Base-by-base conservation (phyloP, 2,329 filamentous ascomycete genomes). In the Aspergillus sp. region DNA sequence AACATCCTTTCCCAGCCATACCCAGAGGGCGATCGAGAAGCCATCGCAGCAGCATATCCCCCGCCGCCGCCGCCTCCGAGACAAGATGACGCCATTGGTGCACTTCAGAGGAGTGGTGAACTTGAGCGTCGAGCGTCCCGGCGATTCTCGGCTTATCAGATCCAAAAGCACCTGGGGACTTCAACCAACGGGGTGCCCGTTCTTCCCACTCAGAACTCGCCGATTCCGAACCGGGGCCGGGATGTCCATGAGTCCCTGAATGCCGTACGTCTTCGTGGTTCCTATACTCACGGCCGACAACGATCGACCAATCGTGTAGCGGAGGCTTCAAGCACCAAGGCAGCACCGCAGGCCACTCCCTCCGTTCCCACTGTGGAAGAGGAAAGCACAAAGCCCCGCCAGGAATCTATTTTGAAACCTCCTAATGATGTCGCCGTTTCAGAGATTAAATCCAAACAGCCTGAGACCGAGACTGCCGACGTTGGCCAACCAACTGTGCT, bases 61-160 rank as follows among this genome's bases (percentile, higher is more conserved):
- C 88, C 88, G 2, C 89, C 88, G 5, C 87, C 87, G n/a, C 88
- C 90, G 2, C 85, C 87, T 22, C 88, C 90, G 48, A 89, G 89
- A 63, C 86, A 91, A 62, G 89, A 94, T 63, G 95, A 95, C 76
- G 94, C 94, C 4, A 77, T 99, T 48, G 90, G 90, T 45, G 91
- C 92, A 47, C 73, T 99, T 59, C 94, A 97, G 72, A 85, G 91
- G 71, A 92, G 92, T 32, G 93, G 93, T 17, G 92, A 96, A 60
- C 76, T 99, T 46, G 94, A 99, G 73, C 84, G 94, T 66, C 83
- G 94, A 67, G 94, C 94, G 1, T 99, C 94, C 13, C 82, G 93
- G 60, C 82, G 94, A 65, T 99, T 97, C 68, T 97, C 94, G 2
- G 89, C 91, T 49, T 99, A 97, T 68, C 94, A 99, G 66, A 95